Evolutionary conservation across 202 grass and related monocot genomes (phyloP).

Genomic region (Eragrostis tef): DNA sequence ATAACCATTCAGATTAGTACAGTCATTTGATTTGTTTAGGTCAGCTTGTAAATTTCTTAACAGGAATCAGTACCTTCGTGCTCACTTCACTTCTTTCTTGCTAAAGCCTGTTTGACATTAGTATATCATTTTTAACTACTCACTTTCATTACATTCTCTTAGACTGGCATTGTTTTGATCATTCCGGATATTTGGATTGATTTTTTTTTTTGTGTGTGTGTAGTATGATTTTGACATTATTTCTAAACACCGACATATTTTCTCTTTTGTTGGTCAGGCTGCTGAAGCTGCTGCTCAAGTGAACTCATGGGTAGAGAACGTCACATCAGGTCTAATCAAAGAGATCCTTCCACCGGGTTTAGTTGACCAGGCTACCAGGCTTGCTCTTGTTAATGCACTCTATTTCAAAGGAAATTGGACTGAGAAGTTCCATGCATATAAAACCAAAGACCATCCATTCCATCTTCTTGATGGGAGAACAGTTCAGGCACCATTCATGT

Average conservation of each 20-base stretch:
- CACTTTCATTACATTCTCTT: no score
- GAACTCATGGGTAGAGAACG: conserved; percentile 72
- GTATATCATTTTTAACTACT: no score
- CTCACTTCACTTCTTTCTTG: no score
- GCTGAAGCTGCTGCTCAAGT: conserved; percentile 58
- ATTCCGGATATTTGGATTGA: neutral
- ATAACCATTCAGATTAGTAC: no score
- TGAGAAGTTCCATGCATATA: conserved; percentile 67
- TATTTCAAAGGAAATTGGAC: conserved; percentile 86
- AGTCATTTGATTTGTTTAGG: no score
- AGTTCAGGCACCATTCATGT: conserved; percentile 71
- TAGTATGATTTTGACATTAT: conserved; percentile 11
- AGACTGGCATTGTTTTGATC: no score
- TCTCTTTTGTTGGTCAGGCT: conserved; percentile 53
- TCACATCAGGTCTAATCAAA: conserved; percentile 72
- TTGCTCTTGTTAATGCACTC: conserved; percentile 79
- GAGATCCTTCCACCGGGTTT: conserved; percentile 62
- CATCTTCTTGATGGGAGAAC: conserved; percentile 68
- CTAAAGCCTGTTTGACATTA: no score
- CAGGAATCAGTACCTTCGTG: no score
- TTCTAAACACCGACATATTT: neutral
- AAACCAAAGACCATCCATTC: conserved; percentile 62
- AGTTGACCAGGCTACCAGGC: conserved; percentile 54
- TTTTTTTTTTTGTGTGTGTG: no score
- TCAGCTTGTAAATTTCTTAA: no score